Base-by-base conservation (phyloP, 73 alveolate genomes). In the Tetrahymena elliotti region DNA sequence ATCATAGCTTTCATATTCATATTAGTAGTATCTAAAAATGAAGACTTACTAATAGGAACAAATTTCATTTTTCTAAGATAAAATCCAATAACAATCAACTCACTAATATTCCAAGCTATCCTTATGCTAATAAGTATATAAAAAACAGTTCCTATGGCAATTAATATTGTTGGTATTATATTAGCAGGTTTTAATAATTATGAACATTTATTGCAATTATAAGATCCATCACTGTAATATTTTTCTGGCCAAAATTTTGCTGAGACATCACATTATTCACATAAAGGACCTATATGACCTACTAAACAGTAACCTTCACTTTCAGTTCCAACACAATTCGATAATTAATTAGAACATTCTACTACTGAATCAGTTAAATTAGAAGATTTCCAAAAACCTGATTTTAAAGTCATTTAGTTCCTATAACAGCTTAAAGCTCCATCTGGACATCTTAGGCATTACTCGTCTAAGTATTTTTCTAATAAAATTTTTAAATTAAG, bases 231-330 rank as follows among this genome's bases (percentile, higher is more conserved):
- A 27, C 53, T 92, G 33, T 93, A 82, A 40, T 92, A 94, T 83
- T 33, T 9, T 38, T 93, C 83, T n/a, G 35, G 5, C 34, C 96
- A 93, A 53, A 37, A 33, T 10, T 22, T 24, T n/a, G 54, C 82
- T 33, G 83, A 94, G 9, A 94, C 35, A 94, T 94, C 96, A 36
- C 96, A 94, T 36, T 94, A 84, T 31, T 94, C 96, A 37, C 96
- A 94, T 27, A 94, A 53, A 0, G 96, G 94, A 20, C 96, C 96
- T 6, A 94, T 83, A 83, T 94, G 96, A 31, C 96, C 96, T 27
- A 12, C 39, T 3, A 31, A 20, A 7, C 96, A 94, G 5, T 93
- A 94, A 8, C 92, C 83, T 31, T 94, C 41, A 22, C 88, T 94
- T 4, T 93, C 37, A 20, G 84, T 83, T 84, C 96, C 92, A 0